Percentiles rank a stretch among this genome's conserved stretches.
Conservation (phyloP, 148 eudicot genomes). For the Bassia scoparia region DNA sequence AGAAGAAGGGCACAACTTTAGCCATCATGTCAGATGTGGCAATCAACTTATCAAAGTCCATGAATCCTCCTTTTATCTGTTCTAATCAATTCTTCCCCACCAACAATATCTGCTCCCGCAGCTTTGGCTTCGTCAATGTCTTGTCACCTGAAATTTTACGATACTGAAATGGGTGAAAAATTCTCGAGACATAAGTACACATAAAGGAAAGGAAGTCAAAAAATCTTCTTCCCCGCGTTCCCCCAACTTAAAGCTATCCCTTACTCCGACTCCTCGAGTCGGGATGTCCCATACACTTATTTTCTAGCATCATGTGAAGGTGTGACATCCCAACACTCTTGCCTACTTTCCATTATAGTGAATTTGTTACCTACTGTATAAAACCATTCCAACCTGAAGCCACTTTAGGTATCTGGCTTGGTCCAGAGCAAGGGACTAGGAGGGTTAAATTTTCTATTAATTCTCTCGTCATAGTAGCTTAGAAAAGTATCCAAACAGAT, state of each 20-base stretch:
- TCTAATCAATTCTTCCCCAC: constrained; percentile 92
- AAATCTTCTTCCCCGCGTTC: too few species aligned
- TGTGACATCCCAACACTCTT: not conserved
- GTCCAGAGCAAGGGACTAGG: not conserved
- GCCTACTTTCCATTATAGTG: not conserved
- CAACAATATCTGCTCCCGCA: constrained; percentile 95
- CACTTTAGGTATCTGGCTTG: not conserved
- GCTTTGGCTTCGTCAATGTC: constrained; percentile 87
- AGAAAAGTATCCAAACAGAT: not conserved
- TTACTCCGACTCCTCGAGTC: not conserved
- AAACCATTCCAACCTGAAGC: not conserved
- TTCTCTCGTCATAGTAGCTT: not conserved
- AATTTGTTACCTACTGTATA: not conserved
- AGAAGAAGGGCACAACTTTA: constrained; percentile 50
- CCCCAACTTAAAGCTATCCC: not conserved
- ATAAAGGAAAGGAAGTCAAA: not conserved
- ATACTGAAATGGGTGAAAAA: constrained; percentile 8
- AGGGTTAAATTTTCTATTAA: not conserved
- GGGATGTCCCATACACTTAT: not conserved
- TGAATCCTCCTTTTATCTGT: constrained; percentile 85
- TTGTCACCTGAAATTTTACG: constrained; percentile 62
- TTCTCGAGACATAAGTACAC: not conserved
- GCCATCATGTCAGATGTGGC: constrained; percentile 99
- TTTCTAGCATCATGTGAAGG: not conserved
- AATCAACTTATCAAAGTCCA: constrained; percentile 93